Evolutionary conservation across 2,329 filamentous ascomycete genomes (phyloP), one percentile per base, ranked within the genome.

Genomic region (Colletotrichum sp.): DNA sequence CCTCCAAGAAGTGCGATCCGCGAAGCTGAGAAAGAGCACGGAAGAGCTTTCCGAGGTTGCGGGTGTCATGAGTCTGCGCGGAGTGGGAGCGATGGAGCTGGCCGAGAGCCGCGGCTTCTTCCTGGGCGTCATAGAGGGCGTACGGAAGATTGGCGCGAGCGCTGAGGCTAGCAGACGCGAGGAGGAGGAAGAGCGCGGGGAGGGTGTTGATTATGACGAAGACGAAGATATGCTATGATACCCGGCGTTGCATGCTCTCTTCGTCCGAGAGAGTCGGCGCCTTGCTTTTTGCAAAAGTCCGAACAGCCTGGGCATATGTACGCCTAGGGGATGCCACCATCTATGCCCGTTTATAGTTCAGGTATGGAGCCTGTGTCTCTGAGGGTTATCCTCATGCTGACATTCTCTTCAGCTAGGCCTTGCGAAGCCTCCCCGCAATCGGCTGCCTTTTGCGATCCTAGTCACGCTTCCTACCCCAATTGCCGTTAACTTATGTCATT

Each of bases 21-120:
- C 96, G 68, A 99, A 99, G 88, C 93, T 98, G 89, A 88, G 96
- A 77, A 92, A 91, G 44, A 95, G 94, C 77, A 93, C 95, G 16
- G 90, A 92, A 49, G 91, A 92, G 52, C 85, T 98, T 66, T 94
- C 96, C 80, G 91, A 90, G 24, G 94, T 92, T 5, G 92, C 93
- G 26, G 93, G 96, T n/a, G 91, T 95, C 72, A 90, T 94, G 82
- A 91, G 88, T 72, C 79, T 94, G 72, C 84, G 89, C 3, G 96
- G 96, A 26, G 94, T 99, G 1, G 97, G 97, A 3, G 95, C 95
- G 3, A 96, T 99, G 94, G 97, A 99, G 87, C 89, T 99, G 64
- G 94, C 95, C 1, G 96, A 99, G 87, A 95, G 93, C 71, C 90
- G 96, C 80, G 93, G 92, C 0, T 98, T 98, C 82, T 92, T 99